Evolutionary conservation across 495 filamentous ascomycete genomes (phyloP).

Genomic region (Aspergillus funiculosus): DNA sequence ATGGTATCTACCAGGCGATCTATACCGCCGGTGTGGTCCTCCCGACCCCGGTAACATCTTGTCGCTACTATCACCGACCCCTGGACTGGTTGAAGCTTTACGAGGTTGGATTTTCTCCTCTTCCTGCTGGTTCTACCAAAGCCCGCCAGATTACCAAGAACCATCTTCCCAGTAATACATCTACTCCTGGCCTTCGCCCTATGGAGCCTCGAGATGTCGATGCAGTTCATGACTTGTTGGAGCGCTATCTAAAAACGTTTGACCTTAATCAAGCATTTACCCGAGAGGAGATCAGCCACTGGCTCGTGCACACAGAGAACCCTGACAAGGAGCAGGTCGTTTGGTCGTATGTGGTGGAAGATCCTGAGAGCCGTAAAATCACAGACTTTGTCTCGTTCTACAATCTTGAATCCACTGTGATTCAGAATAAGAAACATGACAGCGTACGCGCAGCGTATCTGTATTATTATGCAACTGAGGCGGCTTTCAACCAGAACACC

Average conservation of each 20-base stretch:
- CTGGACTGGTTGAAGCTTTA: slow-evolving; percentile 94
- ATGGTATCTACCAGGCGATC: slow-evolving; percentile 85
- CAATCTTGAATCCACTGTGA: slow-evolving; percentile 84
- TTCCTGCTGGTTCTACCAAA: slow-evolving; percentile 75
- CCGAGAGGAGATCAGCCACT: slow-evolving; percentile 76
- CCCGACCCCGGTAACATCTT: slow-evolving; percentile 84
- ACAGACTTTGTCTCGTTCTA: slow-evolving; percentile 98
- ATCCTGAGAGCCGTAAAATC: slow-evolving; percentile 66
- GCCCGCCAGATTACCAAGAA: slow-evolving; percentile 74
- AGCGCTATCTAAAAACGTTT: slow-evolving; percentile 71
- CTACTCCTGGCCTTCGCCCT: slow-evolving; percentile 64
- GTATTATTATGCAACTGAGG: slow-evolving; percentile 91
- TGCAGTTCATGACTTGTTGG: slow-evolving; percentile 65
- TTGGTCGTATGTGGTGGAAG: slow-evolving; percentile 88
- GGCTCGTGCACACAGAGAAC: slow-evolving; percentile 65
- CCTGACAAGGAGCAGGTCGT: slow-evolving; percentile 68
- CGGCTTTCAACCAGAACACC: slow-evolving; percentile 57
- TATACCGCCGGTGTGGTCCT: slow-evolving; percentile 90
- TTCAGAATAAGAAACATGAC: slow-evolving; percentile 68
- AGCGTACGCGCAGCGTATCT: slow-evolving; percentile 82
- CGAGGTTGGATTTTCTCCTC: slow-evolving; percentile 83
- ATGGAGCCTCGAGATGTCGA: slow-evolving; percentile 83
- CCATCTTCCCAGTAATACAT: slow-evolving; percentile 63
- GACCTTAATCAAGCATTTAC: slow-evolving; percentile 78
- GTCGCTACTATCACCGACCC: slow-evolving; percentile 88